Evolutionary conservation across 1,284 basidiomycete species (phyloP), one percentile per base, ranked within the genome.

Genomic region (Neolentinus lepideus): DNA sequence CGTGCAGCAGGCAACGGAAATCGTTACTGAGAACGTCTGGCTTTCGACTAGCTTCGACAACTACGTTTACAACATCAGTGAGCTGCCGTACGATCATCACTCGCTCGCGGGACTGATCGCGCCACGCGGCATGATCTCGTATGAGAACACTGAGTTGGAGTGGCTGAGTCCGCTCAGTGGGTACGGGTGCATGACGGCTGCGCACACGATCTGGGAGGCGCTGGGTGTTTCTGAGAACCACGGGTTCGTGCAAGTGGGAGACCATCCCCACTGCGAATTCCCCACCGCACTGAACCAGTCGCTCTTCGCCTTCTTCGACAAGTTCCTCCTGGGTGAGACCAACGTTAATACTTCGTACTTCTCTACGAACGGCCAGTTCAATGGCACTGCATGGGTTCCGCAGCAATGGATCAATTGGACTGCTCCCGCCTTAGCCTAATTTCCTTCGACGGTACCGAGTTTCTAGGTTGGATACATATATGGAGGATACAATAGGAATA

Each of bases 21-120:
- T 81, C 58, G 73, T 80, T 47, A 67, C 67, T 24, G 78, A 81
- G 67, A 79, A 80, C 64, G 76, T 78, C 21, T 81, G 78, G 79
- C 78, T 80, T 71, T 76, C 75, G 24, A 63, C 68, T n/a, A 61
- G 59, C 52, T 81, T 81, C 66, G 65, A 74, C 52, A 66, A 70
- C 59, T 80, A 71, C 66, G 75, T 74, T 10, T 73, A 71, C 61
- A 61, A 61, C 52, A 66, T 80, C 27, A 60, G 66, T 60, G 61
- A 56, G 47, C 73, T 81, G 33, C 78, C 79, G 19, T 76, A 73
- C 64, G 80, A 81, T 66, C 78, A 81, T 66, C 79, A 81, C 64
- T 61, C 74, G 61, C 75, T 80, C 57, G 69, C 74, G 16, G 79
- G 68, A 2, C 63, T 82, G 54, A 70, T 81, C 57, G 79, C 79